Percentiles rank a stretch among this genome's conserved stretches.
phyloP scores from a whole-genome alignment of 768 basidiomycete genomes.

The Daedalea quercina region DNA sequence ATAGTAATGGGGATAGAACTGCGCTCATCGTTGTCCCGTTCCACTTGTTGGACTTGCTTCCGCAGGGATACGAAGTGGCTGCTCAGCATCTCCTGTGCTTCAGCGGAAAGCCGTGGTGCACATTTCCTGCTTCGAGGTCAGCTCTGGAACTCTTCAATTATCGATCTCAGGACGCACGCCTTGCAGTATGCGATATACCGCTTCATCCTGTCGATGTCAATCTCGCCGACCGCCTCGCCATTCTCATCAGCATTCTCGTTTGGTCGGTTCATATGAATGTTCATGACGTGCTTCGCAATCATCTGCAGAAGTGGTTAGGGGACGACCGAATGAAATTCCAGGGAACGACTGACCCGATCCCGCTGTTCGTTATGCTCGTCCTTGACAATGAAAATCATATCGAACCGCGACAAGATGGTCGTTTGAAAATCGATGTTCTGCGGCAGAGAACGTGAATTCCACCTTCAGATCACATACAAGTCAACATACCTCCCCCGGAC shows the following conservation, averaged over 20 bases:
- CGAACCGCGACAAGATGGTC: slow-evolving; percentile 95
- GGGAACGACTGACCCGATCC: slow-evolving; percentile 59
- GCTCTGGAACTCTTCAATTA: background rate
- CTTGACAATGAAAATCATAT: slow-evolving; percentile 99
- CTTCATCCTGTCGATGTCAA: slow-evolving; percentile 98
- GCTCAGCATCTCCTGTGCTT: slow-evolving; percentile 94
- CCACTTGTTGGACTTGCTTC: slow-evolving; percentile 92
- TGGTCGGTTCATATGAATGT: slow-evolving; percentile 94
- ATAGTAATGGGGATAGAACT: slow-evolving; percentile 98
- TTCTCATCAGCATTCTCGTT: slow-evolving; percentile 55
- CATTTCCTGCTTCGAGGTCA: slow-evolving; percentile 64
- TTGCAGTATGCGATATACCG: slow-evolving; percentile 96
- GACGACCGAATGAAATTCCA: background rate
- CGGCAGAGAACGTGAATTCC: background rate
- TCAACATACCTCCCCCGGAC: slow-evolving; percentile 76
- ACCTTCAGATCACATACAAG: background rate
- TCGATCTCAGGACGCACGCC: slow-evolving; percentile 41
- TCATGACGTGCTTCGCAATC: slow-evolving; percentile 97
- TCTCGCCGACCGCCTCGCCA: slow-evolving; percentile 74
- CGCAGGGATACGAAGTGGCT: slow-evolving; percentile 91
- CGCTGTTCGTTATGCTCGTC: slow-evolving; percentile 95
- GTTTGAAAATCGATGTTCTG: slow-evolving; percentile 97
- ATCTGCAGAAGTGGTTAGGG: slow-evolving; percentile 43
- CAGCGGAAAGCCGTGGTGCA: slow-evolving; percentile 87
- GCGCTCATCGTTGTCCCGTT: slow-evolving; percentile 93